Base-by-base conservation (phyloP, 1,284 basidiomycete genomes). In the Cryptococcus wingfieldii region DNA sequence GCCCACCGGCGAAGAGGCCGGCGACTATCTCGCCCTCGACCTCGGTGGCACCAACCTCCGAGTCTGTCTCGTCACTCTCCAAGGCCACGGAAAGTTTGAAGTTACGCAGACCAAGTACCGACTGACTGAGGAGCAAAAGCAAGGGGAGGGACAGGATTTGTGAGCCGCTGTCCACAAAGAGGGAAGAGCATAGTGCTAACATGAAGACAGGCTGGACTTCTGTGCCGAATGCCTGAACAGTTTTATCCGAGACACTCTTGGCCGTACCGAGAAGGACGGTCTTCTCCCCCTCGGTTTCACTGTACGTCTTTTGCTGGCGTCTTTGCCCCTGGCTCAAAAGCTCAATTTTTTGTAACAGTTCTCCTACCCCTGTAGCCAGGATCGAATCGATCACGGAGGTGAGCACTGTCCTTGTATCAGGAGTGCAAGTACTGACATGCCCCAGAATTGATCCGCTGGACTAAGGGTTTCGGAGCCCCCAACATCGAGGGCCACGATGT, bases 41-140 rank as follows among this genome's bases (percentile, higher is more conserved):
- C 86, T 98, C 49, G 95, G 94, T 61, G 93, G 93, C 49, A 98
- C 96, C 47, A 98, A 99, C 74, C 83, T 99, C 38, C 91, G 95
- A 53, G 95, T 98, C 52, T 99, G 95, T 78, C 88, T 97, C 58
- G 95, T 99, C 53, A 89, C 87, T 19, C 81, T 98, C 14, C 85
- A 89, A 67, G 95, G 95, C 25, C 82, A 86, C 8, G 93, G 95
- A 60, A 92, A 95, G 80, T 98, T 98, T 76, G 93, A 98, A 78
- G 89, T 98, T 69, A 95, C 92, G 0, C 95, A 98, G 73, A 89
- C 92, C 51, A 98, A 98, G 79, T 98, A 98, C 78, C 88, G 93
- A 56, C 83, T 98, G 53, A 88, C 90, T 2, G 95, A 98, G 71
- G 96, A 98, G 70, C 95, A 98, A 78, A 98, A 98, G 79, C 93